Conservation (phyloP, 768 basidiomycete genomes). For the Hebeloma cylindrosporum region DNA sequence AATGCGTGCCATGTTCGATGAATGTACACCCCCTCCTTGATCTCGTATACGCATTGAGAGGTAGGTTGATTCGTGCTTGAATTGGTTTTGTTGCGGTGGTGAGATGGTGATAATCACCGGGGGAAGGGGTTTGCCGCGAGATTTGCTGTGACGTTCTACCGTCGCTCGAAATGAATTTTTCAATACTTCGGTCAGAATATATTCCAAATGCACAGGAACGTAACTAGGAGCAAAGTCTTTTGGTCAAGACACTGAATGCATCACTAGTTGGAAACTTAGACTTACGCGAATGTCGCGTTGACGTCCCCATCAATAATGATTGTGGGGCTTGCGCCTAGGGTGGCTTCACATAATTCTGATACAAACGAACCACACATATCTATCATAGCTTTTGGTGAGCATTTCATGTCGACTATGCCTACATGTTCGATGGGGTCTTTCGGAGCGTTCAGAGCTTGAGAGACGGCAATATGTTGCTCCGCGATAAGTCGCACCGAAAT, state of each 20-base stretch:
- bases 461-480: conserved; percentile 87
- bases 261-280: conserved; percentile 14
- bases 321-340: conserved; percentile 68
- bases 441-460: conserved; percentile 57
- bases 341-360: conserved; percentile 79
- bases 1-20: conserved; percentile 70
- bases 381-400: conserved; percentile 74
- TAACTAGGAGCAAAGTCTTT: conserved; percentile 54
- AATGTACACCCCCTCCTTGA: conserved; percentile 82
- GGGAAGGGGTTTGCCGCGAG: conserved; percentile 31
- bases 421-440: conserved; percentile 42
- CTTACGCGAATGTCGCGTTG: conserved; percentile 78
- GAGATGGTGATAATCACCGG: conserved; percentile 75
- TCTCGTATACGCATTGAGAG: conserved; percentile 82
- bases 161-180: conserved; percentile 93
- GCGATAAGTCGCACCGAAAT: conserved; percentile 87
- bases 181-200: conserved; percentile 86
- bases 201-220: conserved; percentile 88
- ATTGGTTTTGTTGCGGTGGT: conserved; percentile 40
- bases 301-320: conserved; percentile 70
- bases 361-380: conserved; percentile 83
- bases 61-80: conserved; percentile 39
- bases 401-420: conserved; percentile 73
- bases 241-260: conserved; percentile 5
- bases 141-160: conserved; percentile 66